Conservation (phyloP, 164 flowering plant species). For the Paratinospora sagittata region DNA sequence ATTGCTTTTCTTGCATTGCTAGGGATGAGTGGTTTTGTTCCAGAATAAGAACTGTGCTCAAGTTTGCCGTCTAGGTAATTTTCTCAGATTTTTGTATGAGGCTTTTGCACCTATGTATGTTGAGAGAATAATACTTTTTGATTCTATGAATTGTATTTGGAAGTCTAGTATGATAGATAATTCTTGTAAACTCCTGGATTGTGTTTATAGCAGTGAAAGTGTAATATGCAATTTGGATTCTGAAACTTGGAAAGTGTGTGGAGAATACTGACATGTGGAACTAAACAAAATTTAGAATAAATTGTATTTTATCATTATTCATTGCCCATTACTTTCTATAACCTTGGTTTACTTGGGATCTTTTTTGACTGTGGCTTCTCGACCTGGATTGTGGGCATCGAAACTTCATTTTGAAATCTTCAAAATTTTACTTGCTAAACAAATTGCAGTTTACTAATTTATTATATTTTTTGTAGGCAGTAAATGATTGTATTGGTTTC, state of each 20-base stretch:
- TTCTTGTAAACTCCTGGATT: too few species aligned
- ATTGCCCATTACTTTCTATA: not conserved
- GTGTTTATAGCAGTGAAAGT: too few species aligned
- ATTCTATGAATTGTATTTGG: too few species aligned
- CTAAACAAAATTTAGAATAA: not conserved
- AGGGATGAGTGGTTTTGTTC: too few species aligned
- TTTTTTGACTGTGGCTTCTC: not conserved
- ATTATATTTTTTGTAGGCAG: constrained; percentile 37
- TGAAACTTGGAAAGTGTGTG: not conserved
- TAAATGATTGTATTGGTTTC: constrained; percentile 80
- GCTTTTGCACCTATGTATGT: too few species aligned
- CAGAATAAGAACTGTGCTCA: too few species aligned
- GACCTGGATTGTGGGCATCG: not conserved
- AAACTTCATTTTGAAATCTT: not conserved
- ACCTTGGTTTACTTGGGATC: not conserved
- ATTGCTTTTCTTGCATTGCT: too few species aligned
- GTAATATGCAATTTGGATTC: too few species aligned
- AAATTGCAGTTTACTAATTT: not conserved
- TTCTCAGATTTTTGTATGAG: too few species aligned
- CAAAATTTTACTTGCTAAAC: not conserved
- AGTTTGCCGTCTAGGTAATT: too few species aligned
- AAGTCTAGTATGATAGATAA: too few species aligned
- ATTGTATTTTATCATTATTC: not conserved
- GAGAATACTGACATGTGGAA: not conserved
- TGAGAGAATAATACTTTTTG: too few species aligned